A percentile compares a stretch with the other conserved stretches of the same genome.
Conservation (phyloP, 176 grass and related monocot genomes). For the Ampelocalamus luodianensis region DNA sequence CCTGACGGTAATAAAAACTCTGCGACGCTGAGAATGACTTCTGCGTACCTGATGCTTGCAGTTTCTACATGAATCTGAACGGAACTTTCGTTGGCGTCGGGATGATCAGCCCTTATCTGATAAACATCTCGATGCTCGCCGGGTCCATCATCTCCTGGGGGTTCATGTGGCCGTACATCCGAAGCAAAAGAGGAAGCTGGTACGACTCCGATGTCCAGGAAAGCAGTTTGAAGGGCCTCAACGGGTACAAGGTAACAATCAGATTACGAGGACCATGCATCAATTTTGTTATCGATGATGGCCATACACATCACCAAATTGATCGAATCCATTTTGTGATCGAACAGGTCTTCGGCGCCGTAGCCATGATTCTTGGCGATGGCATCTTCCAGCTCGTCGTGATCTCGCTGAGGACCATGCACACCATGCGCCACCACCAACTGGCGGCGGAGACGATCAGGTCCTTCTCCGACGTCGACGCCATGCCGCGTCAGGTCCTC, state of each 20-base stretch:
- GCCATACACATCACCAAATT: too few relatives aligned
- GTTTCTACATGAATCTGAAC: slow-evolving; percentile 70
- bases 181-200: slow-evolving; percentile 59
- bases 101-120: slow-evolving; percentile 83
- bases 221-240: slow-evolving; percentile 62
- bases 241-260: slow-evolving; percentile 60
- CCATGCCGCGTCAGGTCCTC: slow-evolving; percentile 34
- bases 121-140: slow-evolving; percentile 72
- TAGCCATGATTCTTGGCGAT: slow-evolving; percentile 68
- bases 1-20: slow-evolving; percentile 1
- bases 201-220: slow-evolving; percentile 59
- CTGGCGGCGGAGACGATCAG: slow-evolving; percentile 31
- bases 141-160: slow-evolving; percentile 79
- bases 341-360: slow-evolving; percentile 59
- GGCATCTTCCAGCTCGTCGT: slow-evolving; percentile 72
- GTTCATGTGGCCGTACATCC: slow-evolving; percentile 71
- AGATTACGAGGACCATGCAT: background rate
- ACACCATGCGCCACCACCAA: slow-evolving; percentile 52
- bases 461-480: slow-evolving; percentile 54
- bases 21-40: background rate
- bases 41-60: slow-evolving; percentile 27
- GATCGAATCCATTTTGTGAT: background rate
- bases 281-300: background rate
- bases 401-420: slow-evolving; percentile 53
- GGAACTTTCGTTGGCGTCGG: slow-evolving; percentile 70